Percentiles rank a stretch among this genome's conserved stretches.
phyloP scores from a whole-genome alignment of 768 basidiomycete species.

The Rhizopogon rudus region DNA sequence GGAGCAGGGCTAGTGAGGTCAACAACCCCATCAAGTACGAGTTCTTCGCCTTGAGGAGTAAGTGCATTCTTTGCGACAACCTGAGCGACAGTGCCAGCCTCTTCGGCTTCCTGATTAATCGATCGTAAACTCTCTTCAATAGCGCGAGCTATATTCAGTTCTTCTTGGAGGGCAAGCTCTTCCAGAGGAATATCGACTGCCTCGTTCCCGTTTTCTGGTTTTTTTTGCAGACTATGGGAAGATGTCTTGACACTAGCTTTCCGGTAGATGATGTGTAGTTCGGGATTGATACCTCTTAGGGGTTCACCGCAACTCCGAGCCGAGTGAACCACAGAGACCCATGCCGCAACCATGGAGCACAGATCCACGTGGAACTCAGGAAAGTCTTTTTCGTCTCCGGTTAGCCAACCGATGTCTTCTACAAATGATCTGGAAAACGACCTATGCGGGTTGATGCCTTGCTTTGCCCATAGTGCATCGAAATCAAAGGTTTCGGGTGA shows the following conservation, averaged over 20 bases:
- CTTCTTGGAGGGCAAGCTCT: slow-evolving; percentile 28
- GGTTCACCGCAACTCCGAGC: slow-evolving; percentile 10
- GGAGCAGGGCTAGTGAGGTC: not conserved
- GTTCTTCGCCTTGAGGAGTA: slow-evolving; percentile 1
- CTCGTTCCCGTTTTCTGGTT: not conserved
- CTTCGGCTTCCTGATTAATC: slow-evolving; percentile 2
- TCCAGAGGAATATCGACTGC: slow-evolving; percentile 8
- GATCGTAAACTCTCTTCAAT: slow-evolving; percentile 42
- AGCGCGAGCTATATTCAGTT: slow-evolving; percentile 38
- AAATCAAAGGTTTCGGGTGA: slow-evolving; percentile 46
- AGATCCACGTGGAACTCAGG: slow-evolving; percentile 20
- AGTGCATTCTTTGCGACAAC: slow-evolving; percentile 4
- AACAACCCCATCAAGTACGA: slow-evolving; percentile 8
- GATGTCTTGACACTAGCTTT: not conserved
- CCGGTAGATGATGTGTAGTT: slow-evolving; percentile 39
- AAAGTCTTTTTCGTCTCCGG: slow-evolving; percentile 13
- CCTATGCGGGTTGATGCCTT: slow-evolving; percentile 37
- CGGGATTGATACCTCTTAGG: slow-evolving; percentile 27
- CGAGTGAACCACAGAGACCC: slow-evolving; percentile 21
- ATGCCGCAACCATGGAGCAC: slow-evolving; percentile 26
- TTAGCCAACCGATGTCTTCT: slow-evolving; percentile 15
- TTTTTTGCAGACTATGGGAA: slow-evolving; percentile 1
- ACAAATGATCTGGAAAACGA: slow-evolving; percentile 51
- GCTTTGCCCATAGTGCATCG: slow-evolving; percentile 41
- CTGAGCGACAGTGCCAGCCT: slow-evolving; percentile 4